Conservation (phyloP, 2,329 filamentous ascomycete genomes). For the Colletotrichum echinochloae region DNA sequence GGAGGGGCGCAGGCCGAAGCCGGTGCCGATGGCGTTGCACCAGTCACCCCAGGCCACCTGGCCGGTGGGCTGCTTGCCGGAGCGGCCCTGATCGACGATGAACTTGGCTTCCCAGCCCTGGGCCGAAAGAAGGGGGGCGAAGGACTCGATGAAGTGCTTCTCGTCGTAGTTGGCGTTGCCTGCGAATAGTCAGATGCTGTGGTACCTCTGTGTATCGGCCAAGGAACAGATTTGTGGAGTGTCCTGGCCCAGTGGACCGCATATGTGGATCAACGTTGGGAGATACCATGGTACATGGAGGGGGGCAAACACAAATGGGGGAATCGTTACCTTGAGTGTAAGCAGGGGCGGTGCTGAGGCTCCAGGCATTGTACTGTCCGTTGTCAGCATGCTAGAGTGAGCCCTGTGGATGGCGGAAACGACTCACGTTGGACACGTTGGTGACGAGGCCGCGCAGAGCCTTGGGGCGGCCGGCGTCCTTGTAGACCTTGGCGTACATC, state of each 20-base stretch:
- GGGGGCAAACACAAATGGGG: no score
- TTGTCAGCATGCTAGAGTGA: not conserved
- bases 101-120: slow-evolving; percentile 60
- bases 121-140: slow-evolving; percentile 70
- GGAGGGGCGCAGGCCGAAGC: slow-evolving; percentile 73
- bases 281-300: not conserved
- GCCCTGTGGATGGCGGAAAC: not conserved
- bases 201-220: not conserved
- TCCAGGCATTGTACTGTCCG: slow-evolving; percentile 61
- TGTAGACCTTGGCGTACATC: slow-evolving; percentile 62
- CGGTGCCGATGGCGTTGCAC: slow-evolving; percentile 74
- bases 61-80: slow-evolving; percentile 64
- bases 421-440: slow-evolving; percentile 64
- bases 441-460: slow-evolving; percentile 66
- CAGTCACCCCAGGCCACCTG: slow-evolving; percentile 73
- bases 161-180: slow-evolving; percentile 64
- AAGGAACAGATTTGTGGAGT: not conserved
- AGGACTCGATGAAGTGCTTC: slow-evolving; percentile 70
- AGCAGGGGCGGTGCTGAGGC: slow-evolving; percentile 54
- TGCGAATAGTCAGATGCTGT: slow-evolving; percentile 44
- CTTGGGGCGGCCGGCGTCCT: slow-evolving; percentile 60
- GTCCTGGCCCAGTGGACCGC: not conserved
- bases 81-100: slow-evolving; percentile 65
- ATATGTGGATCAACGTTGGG: no score
- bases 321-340: slow-evolving; percentile 55